A percentile compares a stretch with the other conserved stretches of the same genome.
Conservation (phyloP, 768 basidiomycete species). For the Rhodotorula diobovata region DNA sequence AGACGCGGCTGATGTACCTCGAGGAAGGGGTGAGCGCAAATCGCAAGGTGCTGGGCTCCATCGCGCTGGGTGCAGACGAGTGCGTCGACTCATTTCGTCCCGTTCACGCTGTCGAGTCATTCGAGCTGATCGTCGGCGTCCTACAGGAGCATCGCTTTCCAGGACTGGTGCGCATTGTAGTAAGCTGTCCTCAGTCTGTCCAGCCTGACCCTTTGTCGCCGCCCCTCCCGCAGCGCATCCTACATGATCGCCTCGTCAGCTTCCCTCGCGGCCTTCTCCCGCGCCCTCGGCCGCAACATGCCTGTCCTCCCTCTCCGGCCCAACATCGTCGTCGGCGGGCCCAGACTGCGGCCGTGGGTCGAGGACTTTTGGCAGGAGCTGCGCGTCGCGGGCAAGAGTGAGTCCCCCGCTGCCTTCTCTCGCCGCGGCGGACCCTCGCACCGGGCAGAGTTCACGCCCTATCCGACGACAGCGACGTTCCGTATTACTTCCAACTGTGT, state of each 20-base stretch:
- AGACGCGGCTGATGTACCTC: not conserved
- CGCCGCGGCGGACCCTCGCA: too few species aligned
- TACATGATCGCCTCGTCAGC: conserved; percentile 11
- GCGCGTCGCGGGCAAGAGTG: not conserved
- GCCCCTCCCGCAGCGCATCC: not conserved
- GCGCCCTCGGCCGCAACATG: conserved; percentile 8
- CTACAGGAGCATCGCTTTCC: conserved; percentile 6
- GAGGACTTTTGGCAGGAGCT: conserved; percentile 16
- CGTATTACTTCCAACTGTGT: conserved; percentile 11
- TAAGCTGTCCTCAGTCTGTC: not conserved
- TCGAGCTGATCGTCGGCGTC: not conserved
- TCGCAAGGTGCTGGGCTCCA: conserved; percentile 5
- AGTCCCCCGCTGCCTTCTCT: too few species aligned
- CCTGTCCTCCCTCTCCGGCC: conserved; percentile 4
- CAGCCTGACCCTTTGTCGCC: not conserved
- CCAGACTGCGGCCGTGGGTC: conserved; percentile 6
- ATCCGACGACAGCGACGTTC: not conserved
- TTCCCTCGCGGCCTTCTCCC: not conserved
- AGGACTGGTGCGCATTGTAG: conserved; percentile 4
- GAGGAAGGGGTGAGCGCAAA: not conserved
- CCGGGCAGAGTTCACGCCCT: not conserved
- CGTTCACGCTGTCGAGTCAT: too few species aligned
- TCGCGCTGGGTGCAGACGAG: not conserved
- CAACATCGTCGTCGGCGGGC: conserved; percentile 4
- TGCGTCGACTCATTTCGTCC: not conserved